Conservation (phyloP, 345 rosid species). For the Eucalyptus curtisii region DNA sequence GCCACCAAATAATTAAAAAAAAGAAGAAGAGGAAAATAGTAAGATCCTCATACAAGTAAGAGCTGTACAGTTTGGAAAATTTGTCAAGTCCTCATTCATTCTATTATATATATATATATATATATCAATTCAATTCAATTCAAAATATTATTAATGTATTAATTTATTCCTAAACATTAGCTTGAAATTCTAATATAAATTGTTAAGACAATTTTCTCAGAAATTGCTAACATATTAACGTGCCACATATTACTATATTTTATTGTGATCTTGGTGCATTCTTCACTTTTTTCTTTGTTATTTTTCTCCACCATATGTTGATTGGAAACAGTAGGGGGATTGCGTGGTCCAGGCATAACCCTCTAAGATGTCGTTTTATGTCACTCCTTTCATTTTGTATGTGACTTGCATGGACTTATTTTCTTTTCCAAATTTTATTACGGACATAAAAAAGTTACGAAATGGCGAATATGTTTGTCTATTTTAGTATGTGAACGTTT, state of each 20-base stretch:
- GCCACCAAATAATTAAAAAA: background rate
- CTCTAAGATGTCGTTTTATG: background rate
- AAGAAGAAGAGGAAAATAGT: background rate
- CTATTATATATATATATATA: too few relatives aligned
- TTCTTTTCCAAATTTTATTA: background rate
- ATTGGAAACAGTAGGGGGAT: background rate
- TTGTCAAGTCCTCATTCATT: background rate
- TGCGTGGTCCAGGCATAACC: background rate
- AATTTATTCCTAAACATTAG: rapidly evolving
- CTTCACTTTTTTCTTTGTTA: background rate
- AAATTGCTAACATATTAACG: background rate
- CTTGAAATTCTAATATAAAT: too few relatives aligned
- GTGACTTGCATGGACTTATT: background rate
- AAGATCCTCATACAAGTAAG: background rate
- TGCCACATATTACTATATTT: background rate
- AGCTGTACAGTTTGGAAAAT: background rate
- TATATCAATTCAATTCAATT: too few relatives aligned
- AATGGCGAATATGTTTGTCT: background rate
- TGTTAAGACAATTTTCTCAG: too few relatives aligned
- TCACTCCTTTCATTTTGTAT: background rate
- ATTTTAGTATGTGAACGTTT: background rate
- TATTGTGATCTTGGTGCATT: background rate
- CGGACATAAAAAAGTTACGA: too few relatives aligned
- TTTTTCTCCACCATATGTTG: background rate
- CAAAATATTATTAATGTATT: too few relatives aligned